Evolutionary conservation across 306 rosid genomes (phyloP), one percentile per base, ranked within the genome.

Genomic region (Begonia fuchsioides): DNA sequence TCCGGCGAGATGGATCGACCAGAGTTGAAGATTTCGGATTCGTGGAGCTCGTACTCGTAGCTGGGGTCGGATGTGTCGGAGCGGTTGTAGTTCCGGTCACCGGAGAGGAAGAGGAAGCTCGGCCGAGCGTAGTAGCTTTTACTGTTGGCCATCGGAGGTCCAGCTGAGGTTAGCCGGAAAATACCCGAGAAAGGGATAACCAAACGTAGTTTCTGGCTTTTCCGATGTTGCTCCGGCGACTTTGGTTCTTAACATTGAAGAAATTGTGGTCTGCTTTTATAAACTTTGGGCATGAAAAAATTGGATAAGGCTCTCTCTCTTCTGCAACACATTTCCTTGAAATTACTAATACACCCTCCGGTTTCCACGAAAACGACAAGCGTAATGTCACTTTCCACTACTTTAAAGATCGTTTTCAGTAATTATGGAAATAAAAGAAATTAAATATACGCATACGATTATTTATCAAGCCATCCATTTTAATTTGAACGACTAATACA

Each of bases 41-140:
- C 96, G 53, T 83, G 76, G 60, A 87, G 67, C 38, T 87, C 96
- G n/a, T n/a, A n/a, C n/a, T n/a, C n/a, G 67, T 77, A 80, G 17
- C 63, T 52, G 9, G 86, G 20, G 46, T 82, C 93, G 8, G 61
- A 15, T 46, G 57, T 50, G 43, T 66, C 15, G 8, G 47, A 15
- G 43, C 40, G 39, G 64, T 35, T 57, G 8, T 72, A 58, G 46
- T 71, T 67, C 0, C 44, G 53, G 40, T 74, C 74, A 12, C 52
- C 26, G 50, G 92, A 52, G 11, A 87, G 80, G 44, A 71, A 83
- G 1, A 75, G 76, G 69, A 70, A 75, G 63, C 50, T 68, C 13
- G 76, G 17, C 52, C 76, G 62, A 12, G 81, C 43, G 55, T 62
- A 53, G 71, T 59, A 76, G 52, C 60, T 58, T 39, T 70, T 72